Percentiles rank a stretch among this genome's conserved stretches.
Conservation (phyloP, 495 filamentous ascomycete species). For the Aspergillus funiculosus region DNA sequence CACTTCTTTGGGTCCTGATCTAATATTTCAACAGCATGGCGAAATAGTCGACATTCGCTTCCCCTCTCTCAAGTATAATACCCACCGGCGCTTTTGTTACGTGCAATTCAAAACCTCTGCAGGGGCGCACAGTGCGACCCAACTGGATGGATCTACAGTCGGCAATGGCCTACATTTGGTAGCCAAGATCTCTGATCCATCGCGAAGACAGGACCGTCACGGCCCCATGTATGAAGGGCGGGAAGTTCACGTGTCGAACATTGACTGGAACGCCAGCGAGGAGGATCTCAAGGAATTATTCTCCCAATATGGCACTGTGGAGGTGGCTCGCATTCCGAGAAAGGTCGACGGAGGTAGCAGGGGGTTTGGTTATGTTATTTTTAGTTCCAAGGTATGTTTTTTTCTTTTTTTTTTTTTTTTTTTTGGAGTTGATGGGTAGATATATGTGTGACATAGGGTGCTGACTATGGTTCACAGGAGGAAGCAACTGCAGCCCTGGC, state of each 20-base stretch:
- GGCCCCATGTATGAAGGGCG: conserved; percentile 80
- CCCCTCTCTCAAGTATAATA: conserved; percentile 83
- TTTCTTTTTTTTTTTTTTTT: conserved; percentile 13
- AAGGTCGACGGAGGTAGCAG: conserved; percentile 59
- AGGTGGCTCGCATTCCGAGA: conserved; percentile 58
- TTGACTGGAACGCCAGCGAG: conserved; percentile 61
- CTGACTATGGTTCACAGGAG: no score
- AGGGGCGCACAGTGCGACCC: conserved; percentile 59
- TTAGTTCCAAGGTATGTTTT: conserved; percentile 56
- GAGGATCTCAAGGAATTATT: conserved; percentile 66
- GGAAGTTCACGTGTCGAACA: conserved; percentile 75
- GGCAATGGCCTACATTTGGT: conserved; percentile 61
- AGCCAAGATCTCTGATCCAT: conserved; percentile 79
- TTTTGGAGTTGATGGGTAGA: no score
- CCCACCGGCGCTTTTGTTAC: conserved; percentile 88
- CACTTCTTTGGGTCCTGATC: not conserved
- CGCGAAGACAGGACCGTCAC: conserved; percentile 65
- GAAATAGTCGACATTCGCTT: conserved; percentile 82
- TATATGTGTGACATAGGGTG: no score
- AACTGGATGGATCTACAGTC: conserved; percentile 61
- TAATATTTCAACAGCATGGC: conserved; percentile 52
- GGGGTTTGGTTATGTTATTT: conserved; percentile 73
- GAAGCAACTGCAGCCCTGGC: conserved; percentile 62
- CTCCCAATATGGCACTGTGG: conserved; percentile 66
- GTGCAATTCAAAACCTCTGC: conserved; percentile 68